These are phyloP conservation scores for Begonia loranthoides DNA, from an alignment of 306 rosid genomes.

Conservation along the genomic window DNA sequence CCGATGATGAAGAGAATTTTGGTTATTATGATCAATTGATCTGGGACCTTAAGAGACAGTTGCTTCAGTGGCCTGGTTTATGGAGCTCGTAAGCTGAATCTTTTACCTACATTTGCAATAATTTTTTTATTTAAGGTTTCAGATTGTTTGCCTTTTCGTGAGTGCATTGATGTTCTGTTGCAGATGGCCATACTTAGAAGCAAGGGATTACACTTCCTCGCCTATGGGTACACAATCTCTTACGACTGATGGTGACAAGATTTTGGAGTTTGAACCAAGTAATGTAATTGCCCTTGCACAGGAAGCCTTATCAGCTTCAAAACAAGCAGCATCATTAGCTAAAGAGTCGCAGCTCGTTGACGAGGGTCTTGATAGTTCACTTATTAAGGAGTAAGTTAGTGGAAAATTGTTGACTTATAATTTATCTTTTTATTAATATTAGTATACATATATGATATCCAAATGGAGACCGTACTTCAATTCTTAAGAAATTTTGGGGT, in stretches of 20 bases:
- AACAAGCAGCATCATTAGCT: conserved; percentile 45
- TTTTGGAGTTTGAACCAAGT: conserved; percentile 20
- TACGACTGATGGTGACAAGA: conserved; percentile 12
- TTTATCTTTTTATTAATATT: conserved; percentile 7
- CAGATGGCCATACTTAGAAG: conserved; percentile 46
- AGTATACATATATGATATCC: background rate
- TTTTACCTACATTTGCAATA: conserved; percentile 1
- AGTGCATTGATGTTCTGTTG: conserved; percentile 2
- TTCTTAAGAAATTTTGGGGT: conserved; percentile 18
- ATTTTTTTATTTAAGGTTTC: no score
- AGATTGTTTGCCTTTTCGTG: no score
- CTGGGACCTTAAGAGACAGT: conserved; percentile 37
- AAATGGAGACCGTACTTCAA: conserved; percentile 13
- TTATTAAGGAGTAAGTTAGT: conserved; percentile 34
- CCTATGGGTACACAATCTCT: conserved; percentile 12
- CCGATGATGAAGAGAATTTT: conserved; percentile 22
- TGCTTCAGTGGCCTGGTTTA: conserved; percentile 45
- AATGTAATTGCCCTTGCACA: conserved; percentile 48
- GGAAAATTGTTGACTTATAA: conserved; percentile 7
- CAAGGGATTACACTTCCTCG: conserved; percentile 15
- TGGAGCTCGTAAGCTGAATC: conserved; percentile 45
- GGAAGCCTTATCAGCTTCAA: conserved; percentile 64
- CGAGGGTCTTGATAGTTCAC: conserved; percentile 24
- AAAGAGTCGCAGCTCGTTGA: conserved; percentile 24
- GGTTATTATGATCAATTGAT: conserved; percentile 23